A percentile compares a stretch with the other conserved stretches of the same genome.
Evolutionary conservation across 345 rosid genomes (phyloP).

Genomic region (Populus simonii): DNA sequence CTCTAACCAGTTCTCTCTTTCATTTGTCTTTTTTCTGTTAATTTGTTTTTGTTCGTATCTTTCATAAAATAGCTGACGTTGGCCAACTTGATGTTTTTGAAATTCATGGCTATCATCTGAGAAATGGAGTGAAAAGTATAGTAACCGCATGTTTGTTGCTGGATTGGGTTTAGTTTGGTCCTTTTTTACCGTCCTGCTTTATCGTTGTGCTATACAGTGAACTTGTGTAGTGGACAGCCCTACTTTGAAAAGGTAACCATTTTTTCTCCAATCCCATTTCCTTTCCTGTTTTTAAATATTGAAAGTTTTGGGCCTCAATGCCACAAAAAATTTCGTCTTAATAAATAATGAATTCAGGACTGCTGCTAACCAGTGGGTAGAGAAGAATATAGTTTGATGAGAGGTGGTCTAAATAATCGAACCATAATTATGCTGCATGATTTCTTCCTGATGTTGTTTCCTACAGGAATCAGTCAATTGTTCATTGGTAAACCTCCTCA

Average conservation of each 20-base stretch:
- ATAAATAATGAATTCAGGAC: no score
- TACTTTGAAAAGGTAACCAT: no score
- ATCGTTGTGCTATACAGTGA: no score
- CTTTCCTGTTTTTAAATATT: no score
- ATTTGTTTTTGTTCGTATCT: neutral
- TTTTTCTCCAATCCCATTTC: no score
- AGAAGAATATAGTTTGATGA: neutral
- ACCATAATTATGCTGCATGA: neutral
- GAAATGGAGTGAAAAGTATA: neutral
- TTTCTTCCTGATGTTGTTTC: neutral
- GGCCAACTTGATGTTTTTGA: neutral
- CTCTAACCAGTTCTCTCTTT: neutral
- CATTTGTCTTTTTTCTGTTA: neutral
- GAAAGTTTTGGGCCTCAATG: no score
- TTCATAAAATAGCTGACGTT: no score
- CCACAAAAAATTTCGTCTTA: no score
- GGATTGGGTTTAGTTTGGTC: no score
- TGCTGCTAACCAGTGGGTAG: neutral
- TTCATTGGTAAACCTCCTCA: constrained; percentile 70
- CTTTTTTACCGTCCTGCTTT: no score
- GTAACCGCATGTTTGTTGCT: neutral
- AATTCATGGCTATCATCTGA: neutral
- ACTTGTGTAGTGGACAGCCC: no score
- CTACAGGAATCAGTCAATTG: constrained; percentile 69
- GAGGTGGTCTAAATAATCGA: neutral